phyloP scores from a whole-genome alignment of 345 rosid species.

The Schrenkiella parvula region DNA sequence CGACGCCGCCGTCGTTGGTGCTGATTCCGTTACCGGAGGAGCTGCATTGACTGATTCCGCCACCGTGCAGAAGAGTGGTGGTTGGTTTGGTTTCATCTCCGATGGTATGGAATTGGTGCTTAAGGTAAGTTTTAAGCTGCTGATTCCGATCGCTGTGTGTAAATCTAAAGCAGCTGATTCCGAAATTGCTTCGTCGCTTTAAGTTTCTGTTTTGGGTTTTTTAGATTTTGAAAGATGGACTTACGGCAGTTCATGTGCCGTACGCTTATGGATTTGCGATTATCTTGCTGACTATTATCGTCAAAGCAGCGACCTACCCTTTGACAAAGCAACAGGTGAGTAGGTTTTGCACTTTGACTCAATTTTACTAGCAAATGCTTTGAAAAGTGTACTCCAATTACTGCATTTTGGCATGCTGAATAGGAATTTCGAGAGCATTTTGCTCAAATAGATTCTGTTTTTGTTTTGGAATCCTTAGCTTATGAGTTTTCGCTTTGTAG shows the following conservation, averaged over 20 bases:
- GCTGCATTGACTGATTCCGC: constrained; percentile 44
- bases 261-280: constrained; percentile 93
- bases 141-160: background rate
- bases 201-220: background rate
- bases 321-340: constrained; percentile 88
- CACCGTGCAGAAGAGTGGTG: constrained; percentile 65
- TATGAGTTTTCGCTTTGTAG: constrained; percentile 31
- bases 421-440: background rate
- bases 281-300: constrained; percentile 80
- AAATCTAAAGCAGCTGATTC: background rate
- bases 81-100: constrained; percentile 92
- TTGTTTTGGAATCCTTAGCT: background rate
- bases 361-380: background rate
- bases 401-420: background rate
- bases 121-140: constrained; percentile 45
- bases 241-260: constrained; percentile 74
- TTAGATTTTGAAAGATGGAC: constrained; percentile 82
- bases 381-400: background rate
- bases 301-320: constrained; percentile 74
- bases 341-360: background rate
- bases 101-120: constrained; percentile 86
- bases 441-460: background rate
- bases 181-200: background rate
- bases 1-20: constrained; percentile 65
- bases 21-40: constrained; percentile 41